These are phyloP conservation scores for Diaporthe batatas DNA, from an alignment of 2,329 filamentous ascomycete genomes.

Conservation along the genomic window DNA sequence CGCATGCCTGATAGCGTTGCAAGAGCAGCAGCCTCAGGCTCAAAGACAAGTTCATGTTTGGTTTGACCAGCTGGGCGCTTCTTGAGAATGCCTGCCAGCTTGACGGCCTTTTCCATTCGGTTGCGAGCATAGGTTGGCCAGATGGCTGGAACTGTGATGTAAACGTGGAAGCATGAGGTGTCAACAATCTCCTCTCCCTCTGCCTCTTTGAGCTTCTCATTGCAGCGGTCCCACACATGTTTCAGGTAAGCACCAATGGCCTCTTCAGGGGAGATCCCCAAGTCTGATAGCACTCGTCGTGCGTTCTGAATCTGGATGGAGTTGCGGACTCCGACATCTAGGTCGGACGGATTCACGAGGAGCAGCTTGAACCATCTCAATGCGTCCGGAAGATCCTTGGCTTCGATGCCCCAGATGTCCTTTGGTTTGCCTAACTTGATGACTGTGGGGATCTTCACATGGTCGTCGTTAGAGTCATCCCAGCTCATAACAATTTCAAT, in stretches of 20 bases:
- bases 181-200: slow-evolving; percentile 46
- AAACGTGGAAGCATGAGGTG: slow-evolving; percentile 50
- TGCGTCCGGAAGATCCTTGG: slow-evolving; percentile 44
- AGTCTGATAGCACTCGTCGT: neutral
- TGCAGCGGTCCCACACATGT: slow-evolving; percentile 51
- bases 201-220: slow-evolving; percentile 47
- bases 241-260: slow-evolving; percentile 52
- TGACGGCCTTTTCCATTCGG: slow-evolving; percentile 54
- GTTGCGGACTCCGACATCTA: slow-evolving; percentile 44
- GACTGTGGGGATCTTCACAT: slow-evolving; percentile 50
- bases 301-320: slow-evolving; percentile 46
- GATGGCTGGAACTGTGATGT: slow-evolving; percentile 61
- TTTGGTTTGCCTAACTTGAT: slow-evolving; percentile 43
- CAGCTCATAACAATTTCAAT: slow-evolving; percentile 52
- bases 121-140: slow-evolving; percentile 57
- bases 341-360: slow-evolving; percentile 51
- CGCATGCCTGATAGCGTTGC: slow-evolving; percentile 51
- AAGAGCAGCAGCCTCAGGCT: slow-evolving; percentile 61
- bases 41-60: slow-evolving; percentile 53
- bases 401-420: slow-evolving; percentile 51
- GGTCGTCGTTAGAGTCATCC: slow-evolving; percentile 47
- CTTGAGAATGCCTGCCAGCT: slow-evolving; percentile 53
- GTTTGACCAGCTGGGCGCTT: slow-evolving; percentile 49
- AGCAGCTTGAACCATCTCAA: slow-evolving; percentile 60
- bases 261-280: slow-evolving; percentile 46